phyloP scores from a whole-genome alignment of 2,329 filamentous ascomycete genomes.

The Pseudogymnoascus sp. region DNA sequence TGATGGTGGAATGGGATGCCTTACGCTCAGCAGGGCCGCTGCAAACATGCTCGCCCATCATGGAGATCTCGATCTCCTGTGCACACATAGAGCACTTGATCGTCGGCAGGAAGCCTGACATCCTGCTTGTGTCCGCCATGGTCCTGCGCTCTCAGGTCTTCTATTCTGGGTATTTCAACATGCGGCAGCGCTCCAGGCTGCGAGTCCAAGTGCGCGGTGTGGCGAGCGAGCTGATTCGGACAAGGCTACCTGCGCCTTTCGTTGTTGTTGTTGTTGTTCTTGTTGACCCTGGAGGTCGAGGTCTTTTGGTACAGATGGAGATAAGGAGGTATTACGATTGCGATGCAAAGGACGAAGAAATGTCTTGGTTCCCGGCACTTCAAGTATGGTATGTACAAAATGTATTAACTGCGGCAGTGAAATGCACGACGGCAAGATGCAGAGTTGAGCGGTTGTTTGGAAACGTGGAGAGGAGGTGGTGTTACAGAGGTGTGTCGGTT shows the following conservation, averaged over 20 bases:
- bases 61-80: constrained; percentile 69
- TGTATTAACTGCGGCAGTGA: not conserved
- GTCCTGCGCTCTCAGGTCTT: constrained; percentile 6
- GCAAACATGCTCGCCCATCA: constrained; percentile 82
- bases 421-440: not conserved
- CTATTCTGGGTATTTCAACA: not conserved
- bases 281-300: not conserved
- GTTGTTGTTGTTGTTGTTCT: not conserved
- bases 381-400: not conserved
- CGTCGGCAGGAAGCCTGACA: constrained; percentile 66
- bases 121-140: constrained; percentile 31
- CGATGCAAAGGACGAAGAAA: not conserved
- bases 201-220: not conserved
- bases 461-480: not conserved
- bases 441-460: not conserved
- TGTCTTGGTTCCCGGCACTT: not conserved
- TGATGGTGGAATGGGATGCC: constrained; percentile 10
- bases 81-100: constrained; percentile 84
- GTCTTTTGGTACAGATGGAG: not conserved
- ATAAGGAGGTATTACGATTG: not conserved
- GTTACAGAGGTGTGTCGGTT: not conserved
- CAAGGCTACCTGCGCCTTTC: not conserved
- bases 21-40: constrained; percentile 38
- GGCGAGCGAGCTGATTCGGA: not conserved
- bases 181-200: not conserved